Percentiles rank a stretch among this genome's conserved stretches.
phyloP scores from a whole-genome alignment of 2,329 filamentous ascomycete genomes.

The Lachnellula suecica region DNA sequence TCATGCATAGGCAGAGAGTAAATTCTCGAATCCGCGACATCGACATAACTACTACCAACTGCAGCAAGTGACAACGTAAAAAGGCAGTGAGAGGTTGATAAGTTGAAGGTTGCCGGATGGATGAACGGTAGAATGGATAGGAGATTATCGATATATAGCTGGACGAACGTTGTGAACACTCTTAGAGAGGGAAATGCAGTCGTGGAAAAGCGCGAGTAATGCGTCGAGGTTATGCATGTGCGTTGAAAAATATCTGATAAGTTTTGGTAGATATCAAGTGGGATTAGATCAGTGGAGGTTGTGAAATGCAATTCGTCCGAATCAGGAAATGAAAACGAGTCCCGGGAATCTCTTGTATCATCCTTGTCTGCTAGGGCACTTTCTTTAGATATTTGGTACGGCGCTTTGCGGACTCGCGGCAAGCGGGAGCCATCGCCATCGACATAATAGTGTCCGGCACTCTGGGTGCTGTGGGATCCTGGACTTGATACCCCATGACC shows the following conservation, averaged over 20 bases:
- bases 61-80: conserved; percentile 38
- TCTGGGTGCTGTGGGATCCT: conserved; percentile 14
- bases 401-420: conserved; percentile 22
- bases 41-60: conserved; percentile 38
- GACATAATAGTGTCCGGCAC: conserved; percentile 25
- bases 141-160: conserved; percentile 38
- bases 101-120: conserved; percentile 37
- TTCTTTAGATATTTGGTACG: conserved; percentile 14
- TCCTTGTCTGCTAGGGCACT: neutral
- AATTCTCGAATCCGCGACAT: conserved; percentile 27
- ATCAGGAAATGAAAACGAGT: conserved; percentile 13
- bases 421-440: conserved; percentile 27
- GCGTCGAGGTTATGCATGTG: conserved; percentile 18
- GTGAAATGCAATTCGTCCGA: conserved; percentile 5
- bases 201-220: conserved; percentile 21
- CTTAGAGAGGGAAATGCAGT: no score
- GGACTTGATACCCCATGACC: conserved; percentile 15
- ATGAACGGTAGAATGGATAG: conserved; percentile 40
- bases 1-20: conserved; percentile 39
- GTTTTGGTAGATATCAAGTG: conserved; percentile 16
- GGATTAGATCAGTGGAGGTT: conserved; percentile 4
- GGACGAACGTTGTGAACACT: conserved; percentile 28
- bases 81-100: conserved; percentile 39
- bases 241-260: conserved; percentile 17
- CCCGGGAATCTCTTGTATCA: neutral